Base-by-base conservation (phyloP, 164 flowering plant species). In the Vitis labrusca region DNA sequence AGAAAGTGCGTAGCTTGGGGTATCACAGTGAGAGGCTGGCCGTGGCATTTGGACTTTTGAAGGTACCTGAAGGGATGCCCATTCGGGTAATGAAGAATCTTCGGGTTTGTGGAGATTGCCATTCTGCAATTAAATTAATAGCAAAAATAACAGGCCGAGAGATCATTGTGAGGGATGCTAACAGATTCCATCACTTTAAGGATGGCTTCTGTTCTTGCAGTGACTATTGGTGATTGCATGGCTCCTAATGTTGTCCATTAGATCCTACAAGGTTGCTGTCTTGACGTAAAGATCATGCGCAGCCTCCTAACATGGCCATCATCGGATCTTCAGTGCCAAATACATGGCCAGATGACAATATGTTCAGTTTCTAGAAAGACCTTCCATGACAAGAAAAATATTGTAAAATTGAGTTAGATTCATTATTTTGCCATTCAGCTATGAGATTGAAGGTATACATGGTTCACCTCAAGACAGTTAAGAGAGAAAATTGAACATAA, bases 101-200 rank as follows among this genome's bases (percentile, higher is more conserved):
- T 62, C 81, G 95, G 14, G 92, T 92, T 59, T 91, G 94, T 67
- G 94, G 93, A 32, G 97, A 92, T 76, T 92, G 93, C 70, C 97
- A 92, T 75, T 65, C 93, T 63, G 97, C 92, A 48, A 87, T 92
- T 27, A 90, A 88, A 67, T 61, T 92, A 57, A 85, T 90, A 12
- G 71, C 95, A 1, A 85, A 82, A 73, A 71, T 92, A 61, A 86
- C 84, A 0, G 78, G 81, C 17, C 82, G 97, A 63, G 93, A 87
- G 79, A 89, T 90, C 63, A 84, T 92, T 23, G 53, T 90, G 78
- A 83, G 95, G 73, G 97, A 92, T 80, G 92, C 95, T 9, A 88
- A 86, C 66, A 82, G 97, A 75, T 92, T 92, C 71, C 97, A 92
- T 75, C 93, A 85, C 80, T 91, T 91, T 32, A 85, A 83, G 76